Evolutionary conservation across 257 asterid genomes (phyloP).

Genomic region (Leptodermis oblonga): DNA sequence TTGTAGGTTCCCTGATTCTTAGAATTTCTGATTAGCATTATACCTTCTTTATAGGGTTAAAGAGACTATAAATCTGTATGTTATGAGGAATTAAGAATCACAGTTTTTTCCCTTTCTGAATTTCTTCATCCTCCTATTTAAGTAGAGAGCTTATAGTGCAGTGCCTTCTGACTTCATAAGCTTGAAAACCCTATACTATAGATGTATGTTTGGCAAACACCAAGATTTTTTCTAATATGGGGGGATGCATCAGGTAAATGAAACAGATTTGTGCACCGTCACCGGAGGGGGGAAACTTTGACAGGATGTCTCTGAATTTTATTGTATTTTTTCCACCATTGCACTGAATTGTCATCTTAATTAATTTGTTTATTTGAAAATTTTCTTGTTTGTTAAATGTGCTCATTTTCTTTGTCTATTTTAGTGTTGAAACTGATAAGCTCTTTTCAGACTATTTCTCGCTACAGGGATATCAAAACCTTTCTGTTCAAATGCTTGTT

Average conservation of each 20-base stretch:
- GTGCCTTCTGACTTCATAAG: neutral
- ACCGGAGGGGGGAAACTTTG: neutral
- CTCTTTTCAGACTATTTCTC: slow-evolving; percentile 68
- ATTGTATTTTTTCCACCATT: neutral
- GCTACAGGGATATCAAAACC: slow-evolving; percentile 68
- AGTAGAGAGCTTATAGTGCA: neutral
- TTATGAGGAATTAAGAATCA: too few species aligned
- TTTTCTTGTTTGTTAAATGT: neutral
- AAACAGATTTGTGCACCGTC: neutral
- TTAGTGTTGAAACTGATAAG: slow-evolving; percentile 20
- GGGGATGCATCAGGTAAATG: neutral
- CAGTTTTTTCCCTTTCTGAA: too few species aligned
- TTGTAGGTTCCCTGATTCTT: too few species aligned
- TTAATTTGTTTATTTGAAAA: neutral
- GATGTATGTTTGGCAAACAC: neutral
- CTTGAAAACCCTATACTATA: neutral
- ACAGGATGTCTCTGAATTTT: neutral
- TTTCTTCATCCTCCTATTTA: too few species aligned
- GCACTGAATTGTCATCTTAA: neutral
- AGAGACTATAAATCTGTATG: too few species aligned
- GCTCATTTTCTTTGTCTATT: slow-evolving; percentile 5
- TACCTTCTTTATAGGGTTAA: too few species aligned
- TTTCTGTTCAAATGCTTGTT: slow-evolving; percentile 68
- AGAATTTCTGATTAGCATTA: too few species aligned
- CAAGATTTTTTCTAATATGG: neutral